Conservation (phyloP, 768 basidiomycete species). For the Auricularia auricula-judae region DNA sequence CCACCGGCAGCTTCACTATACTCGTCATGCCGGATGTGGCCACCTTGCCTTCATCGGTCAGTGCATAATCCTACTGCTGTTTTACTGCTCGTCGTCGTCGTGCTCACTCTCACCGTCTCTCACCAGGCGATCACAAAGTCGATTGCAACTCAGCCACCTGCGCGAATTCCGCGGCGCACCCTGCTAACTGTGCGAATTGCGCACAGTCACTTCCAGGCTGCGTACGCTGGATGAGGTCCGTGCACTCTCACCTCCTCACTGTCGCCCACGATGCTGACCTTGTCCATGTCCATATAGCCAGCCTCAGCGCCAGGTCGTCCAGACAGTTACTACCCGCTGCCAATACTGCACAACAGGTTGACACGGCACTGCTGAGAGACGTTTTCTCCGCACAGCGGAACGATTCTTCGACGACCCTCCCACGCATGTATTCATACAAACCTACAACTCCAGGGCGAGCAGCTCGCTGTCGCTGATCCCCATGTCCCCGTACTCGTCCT, state of each 20-base stretch:
- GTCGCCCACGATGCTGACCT: constrained; percentile 3
- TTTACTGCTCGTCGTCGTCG: neutral
- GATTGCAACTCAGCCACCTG: constrained; percentile 45
- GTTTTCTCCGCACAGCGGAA: neutral
- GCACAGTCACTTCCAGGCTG: constrained; percentile 8
- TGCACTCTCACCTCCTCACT: neutral
- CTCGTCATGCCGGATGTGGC: neutral
- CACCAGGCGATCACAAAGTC: constrained; percentile 24
- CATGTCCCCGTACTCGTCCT: constrained; percentile 40
- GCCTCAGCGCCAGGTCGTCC: constrained; percentile 39
- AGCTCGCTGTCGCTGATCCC: constrained; percentile 56
- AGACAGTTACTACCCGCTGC: constrained; percentile 27
- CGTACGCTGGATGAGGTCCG: constrained; percentile 18
- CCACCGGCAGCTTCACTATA: neutral
- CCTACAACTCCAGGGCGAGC: constrained; percentile 39
- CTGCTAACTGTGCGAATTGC: constrained; percentile 27
- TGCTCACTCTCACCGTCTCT: neutral
- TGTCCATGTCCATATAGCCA: constrained; percentile 24
- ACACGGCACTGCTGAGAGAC: neutral
- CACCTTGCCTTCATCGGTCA: neutral
- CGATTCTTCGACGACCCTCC: too few relatives aligned
- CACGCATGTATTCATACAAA: neutral
- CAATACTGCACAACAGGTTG: neutral
- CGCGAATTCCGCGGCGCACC: constrained; percentile 38
- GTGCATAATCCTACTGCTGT: neutral